Percentiles rank a stretch among this genome's conserved stretches.
Evolutionary conservation across 2,329 filamentous ascomycete genomes (phyloP).

Genomic region (Ophiocordyceps camponoti-floridani): DNA sequence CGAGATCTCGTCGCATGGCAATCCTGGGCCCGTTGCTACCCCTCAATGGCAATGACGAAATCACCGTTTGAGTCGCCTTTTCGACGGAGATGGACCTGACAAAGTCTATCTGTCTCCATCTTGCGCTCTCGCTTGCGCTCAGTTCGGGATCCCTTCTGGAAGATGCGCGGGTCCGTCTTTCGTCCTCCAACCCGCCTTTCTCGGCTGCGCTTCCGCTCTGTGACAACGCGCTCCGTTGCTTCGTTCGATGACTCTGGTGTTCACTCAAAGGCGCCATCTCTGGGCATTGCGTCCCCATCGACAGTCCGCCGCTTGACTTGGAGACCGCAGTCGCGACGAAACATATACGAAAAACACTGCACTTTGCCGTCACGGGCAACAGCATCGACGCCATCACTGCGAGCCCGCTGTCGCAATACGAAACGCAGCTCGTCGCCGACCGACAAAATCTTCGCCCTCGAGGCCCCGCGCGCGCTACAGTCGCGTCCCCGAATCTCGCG

Average conservation of each 20-base stretch:
- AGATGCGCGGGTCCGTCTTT: too few relatives aligned
- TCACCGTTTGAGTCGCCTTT: neutral
- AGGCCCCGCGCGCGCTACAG: neutral
- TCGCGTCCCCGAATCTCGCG: neutral
- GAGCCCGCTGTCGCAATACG: neutral
- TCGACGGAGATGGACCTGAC: too few relatives aligned
- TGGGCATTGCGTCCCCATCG: neutral
- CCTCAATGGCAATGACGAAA: conserved; percentile 5
- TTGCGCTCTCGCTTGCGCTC: too few relatives aligned
- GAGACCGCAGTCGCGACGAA: neutral
- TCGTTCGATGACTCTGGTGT: too few relatives aligned
- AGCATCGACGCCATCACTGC: neutral
- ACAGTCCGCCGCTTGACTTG: neutral
- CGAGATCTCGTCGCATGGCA: conserved; percentile 1
- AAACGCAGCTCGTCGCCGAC: too few relatives aligned
- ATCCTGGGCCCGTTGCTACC: conserved; percentile 1
- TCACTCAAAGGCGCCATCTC: neutral
- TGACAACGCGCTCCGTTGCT: neutral
- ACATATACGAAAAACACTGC: neutral
- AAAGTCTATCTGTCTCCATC: too few relatives aligned
- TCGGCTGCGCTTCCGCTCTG: neutral
- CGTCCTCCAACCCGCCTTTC: neutral
- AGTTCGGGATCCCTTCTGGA: too few relatives aligned
- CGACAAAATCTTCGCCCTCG: neutral
- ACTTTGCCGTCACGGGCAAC: neutral